phyloP scores from a whole-genome alignment of 192 early-diverging fungal species.

The Coemansia sp. region DNA sequence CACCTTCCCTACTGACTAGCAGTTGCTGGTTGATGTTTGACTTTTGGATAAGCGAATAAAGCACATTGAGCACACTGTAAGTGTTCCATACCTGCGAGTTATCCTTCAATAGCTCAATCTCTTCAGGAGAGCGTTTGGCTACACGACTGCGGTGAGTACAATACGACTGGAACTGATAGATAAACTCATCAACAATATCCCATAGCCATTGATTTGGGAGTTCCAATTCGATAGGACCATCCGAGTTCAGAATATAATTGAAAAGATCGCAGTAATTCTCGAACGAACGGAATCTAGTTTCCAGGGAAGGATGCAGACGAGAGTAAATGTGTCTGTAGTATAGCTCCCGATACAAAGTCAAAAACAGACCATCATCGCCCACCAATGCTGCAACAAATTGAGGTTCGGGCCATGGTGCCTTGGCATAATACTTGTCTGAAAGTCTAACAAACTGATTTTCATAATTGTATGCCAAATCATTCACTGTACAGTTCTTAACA shows the following conservation, averaged over 20 bases:
- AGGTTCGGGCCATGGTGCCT: constrained; percentile 86
- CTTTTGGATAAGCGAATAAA: constrained; percentile 95
- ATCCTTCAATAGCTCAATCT: constrained; percentile 77
- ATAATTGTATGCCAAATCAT: constrained; percentile 85
- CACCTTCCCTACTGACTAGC: constrained; percentile 82
- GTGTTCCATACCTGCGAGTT: constrained; percentile 93
- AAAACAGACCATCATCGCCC: constrained; percentile 77
- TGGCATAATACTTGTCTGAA: constrained; percentile 89
- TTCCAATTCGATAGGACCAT: constrained; percentile 86
- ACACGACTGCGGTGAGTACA: constrained; percentile 89
- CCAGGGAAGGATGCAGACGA: constrained; percentile 82
- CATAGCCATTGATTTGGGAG: constrained; percentile 98
- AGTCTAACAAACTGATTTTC: constrained; percentile 88
- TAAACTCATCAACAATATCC: constrained; percentile 99
- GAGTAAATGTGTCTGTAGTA: constrained; percentile 98
- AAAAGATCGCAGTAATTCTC: constrained; percentile 97
- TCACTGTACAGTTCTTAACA: constrained; percentile 75
- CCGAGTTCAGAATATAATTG: constrained; percentile 86
- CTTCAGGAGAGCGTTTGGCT: constrained; percentile 76
- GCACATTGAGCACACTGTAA: constrained; percentile 92
- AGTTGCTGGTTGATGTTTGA: constrained; percentile 93
- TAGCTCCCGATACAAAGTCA: constrained; percentile 93
- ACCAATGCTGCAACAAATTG: constrained; percentile 78
- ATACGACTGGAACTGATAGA: constrained; percentile 99
- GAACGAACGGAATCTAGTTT: constrained; percentile 90